Percentiles rank a stretch among this genome's conserved stretches.
phyloP scores from a whole-genome alignment of 2,329 filamentous ascomycete species.

The Ascochyta clinopodiicola region DNA sequence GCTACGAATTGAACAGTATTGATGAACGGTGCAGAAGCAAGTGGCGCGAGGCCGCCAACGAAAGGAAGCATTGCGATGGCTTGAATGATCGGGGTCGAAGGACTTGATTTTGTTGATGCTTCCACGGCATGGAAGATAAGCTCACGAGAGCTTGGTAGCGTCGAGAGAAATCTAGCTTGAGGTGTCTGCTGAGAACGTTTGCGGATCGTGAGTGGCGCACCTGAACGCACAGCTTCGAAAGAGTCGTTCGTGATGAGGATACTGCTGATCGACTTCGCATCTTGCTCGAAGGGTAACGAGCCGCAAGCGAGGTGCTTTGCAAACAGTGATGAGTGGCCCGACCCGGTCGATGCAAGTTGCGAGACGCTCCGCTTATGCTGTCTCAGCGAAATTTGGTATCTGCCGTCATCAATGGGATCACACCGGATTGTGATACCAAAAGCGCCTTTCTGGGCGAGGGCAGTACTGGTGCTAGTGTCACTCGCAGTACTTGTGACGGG shows the following conservation, averaged over 20 bases:
- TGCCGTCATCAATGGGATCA: conserved; percentile 17
- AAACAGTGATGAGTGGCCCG: conserved; percentile 37
- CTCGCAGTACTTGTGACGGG: conserved; percentile 14
- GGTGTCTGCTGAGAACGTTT: conserved; percentile 13
- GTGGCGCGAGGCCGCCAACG: conserved; percentile 33
- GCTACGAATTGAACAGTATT: conserved; percentile 35
- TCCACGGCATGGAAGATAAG: conserved; percentile 28
- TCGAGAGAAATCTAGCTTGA: conserved; percentile 27
- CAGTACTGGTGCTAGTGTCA: neutral
- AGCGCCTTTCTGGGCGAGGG: conserved; percentile 27
- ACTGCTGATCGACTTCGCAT: conserved; percentile 26
- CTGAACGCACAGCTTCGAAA: conserved; percentile 27
- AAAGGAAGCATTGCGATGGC: conserved; percentile 40
- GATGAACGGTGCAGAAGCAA: conserved; percentile 34
- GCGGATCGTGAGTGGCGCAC: conserved; percentile 24
- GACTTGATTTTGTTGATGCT: conserved; percentile 20
- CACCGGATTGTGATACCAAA: conserved; percentile 35
- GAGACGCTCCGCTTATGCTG: conserved; percentile 32
- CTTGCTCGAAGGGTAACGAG: conserved; percentile 35
- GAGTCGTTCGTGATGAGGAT: conserved; percentile 36
- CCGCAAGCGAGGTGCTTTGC: conserved; percentile 44
- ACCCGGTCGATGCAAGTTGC: conserved; percentile 32
- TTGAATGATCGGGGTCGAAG: conserved; percentile 29
- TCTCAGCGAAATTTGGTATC: conserved; percentile 30
- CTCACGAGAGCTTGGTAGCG: conserved; percentile 32